These are phyloP conservation scores for Bolboschoenus planiculmis DNA, from an alignment of 176 grass and related monocot genomes.

Conservation along the genomic window DNA sequence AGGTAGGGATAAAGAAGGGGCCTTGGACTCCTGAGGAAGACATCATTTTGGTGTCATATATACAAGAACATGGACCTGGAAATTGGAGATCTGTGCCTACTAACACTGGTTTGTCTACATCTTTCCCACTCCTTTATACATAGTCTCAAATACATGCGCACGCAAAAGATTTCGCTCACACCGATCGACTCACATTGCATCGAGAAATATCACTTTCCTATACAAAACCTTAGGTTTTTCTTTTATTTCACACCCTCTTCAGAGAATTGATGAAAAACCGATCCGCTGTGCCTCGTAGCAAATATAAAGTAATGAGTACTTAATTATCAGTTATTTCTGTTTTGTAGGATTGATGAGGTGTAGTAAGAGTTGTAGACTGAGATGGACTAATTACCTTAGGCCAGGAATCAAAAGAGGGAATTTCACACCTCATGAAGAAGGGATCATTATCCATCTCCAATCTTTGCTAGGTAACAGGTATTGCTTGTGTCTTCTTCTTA, in stretches of 20 bases:
- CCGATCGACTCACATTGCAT: neutral
- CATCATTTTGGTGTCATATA: slow-evolving; percentile 71
- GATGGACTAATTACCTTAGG: slow-evolving; percentile 88
- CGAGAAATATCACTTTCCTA: neutral
- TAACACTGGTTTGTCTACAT: slow-evolving; percentile 36
- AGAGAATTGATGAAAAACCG: neutral
- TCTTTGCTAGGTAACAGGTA: slow-evolving; percentile 82
- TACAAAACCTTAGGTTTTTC: too few species aligned
- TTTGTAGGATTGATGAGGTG: slow-evolving; percentile 54
- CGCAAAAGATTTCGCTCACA: neutral
- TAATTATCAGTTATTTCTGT: neutral
- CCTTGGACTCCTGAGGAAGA: slow-evolving; percentile 94
- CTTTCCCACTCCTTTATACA: neutral
- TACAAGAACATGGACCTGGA: slow-evolving; percentile 82
- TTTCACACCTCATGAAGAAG: slow-evolving; percentile 71
- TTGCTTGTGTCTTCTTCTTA: neutral
- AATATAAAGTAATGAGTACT: neutral
- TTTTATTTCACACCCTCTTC: too few species aligned
- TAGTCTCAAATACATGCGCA: neutral
- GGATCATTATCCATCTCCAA: slow-evolving; percentile 75
- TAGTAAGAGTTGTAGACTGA: slow-evolving; percentile 87
- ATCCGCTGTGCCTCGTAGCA: neutral
- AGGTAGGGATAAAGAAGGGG: slow-evolving; percentile 66
- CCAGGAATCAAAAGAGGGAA: slow-evolving; percentile 71
- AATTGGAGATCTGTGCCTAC: slow-evolving; percentile 75